phyloP scores from a whole-genome alignment of 1,139 yeast genomes.

The Petasospora rhodanensis region DNA sequence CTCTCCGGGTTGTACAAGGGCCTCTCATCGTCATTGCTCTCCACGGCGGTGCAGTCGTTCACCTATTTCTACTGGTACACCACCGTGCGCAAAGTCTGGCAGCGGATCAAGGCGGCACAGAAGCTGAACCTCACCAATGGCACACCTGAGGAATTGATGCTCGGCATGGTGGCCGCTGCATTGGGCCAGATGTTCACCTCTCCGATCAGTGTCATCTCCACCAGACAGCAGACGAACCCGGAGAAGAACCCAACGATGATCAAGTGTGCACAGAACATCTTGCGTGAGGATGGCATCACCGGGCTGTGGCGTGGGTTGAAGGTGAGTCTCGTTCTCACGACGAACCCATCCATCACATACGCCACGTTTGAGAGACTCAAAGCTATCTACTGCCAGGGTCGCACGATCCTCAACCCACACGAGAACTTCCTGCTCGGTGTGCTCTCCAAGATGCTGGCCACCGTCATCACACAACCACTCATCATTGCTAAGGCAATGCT shows the following conservation, averaged over 20 bases:
- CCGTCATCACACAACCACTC: slow-evolving; percentile 77
- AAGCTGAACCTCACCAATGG: slow-evolving; percentile 34
- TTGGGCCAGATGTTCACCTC: slow-evolving; percentile 78
- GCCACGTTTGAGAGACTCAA: slow-evolving; percentile 76
- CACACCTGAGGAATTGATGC: slow-evolving; percentile 66
- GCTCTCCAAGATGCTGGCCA: slow-evolving; percentile 75
- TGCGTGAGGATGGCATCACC: slow-evolving; percentile 60
- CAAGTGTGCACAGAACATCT: slow-evolving; percentile 49
- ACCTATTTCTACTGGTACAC: slow-evolving; percentile 89
- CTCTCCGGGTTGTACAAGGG: slow-evolving; percentile 75
- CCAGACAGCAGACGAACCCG: slow-evolving; percentile 70
- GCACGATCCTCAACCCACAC: slow-evolving; percentile 50
- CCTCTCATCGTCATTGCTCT: slow-evolving; percentile 60
- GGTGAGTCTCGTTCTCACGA: slow-evolving; percentile 72
- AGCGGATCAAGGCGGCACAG: slow-evolving; percentile 33
- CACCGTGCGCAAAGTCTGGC: slow-evolving; percentile 53
- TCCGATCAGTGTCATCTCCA: slow-evolving; percentile 79
- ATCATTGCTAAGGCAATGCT: slow-evolving; percentile 81
- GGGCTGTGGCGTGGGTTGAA: slow-evolving; percentile 86
- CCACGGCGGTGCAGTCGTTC: slow-evolving; percentile 76
- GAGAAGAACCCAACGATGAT: slow-evolving; percentile 33
- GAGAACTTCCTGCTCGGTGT: slow-evolving; percentile 77
- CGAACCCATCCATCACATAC: slow-evolving; percentile 85
- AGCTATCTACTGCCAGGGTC: slow-evolving; percentile 36
- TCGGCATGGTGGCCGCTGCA: slow-evolving; percentile 85